Conservation (phyloP, 202 grass and related monocot genomes). For the Schoenoplectus tabernaemontani region DNA sequence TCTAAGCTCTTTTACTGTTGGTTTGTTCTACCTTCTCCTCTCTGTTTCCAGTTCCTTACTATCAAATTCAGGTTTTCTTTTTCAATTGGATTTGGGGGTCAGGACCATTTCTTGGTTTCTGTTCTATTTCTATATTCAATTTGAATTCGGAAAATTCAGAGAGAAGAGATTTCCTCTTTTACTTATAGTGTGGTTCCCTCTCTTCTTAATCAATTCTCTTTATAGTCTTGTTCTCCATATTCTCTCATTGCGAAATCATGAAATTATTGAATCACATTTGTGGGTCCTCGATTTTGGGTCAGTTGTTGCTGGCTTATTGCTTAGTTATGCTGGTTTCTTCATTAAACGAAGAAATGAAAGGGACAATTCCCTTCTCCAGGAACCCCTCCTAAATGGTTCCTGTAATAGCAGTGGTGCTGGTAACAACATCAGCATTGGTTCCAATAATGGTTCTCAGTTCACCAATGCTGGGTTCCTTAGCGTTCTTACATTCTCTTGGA, state of each 20-base stretch:
- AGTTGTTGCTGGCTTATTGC: slow-evolving; percentile 3
- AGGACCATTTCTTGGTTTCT: slow-evolving; percentile 50
- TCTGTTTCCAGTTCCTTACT: slow-evolving; percentile 25
- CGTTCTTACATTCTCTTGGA: slow-evolving; percentile 69
- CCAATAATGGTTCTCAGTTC: slow-evolving; percentile 31
- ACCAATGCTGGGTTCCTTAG: slow-evolving; percentile 57
- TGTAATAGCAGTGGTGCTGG: neutral
- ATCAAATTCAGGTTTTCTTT: slow-evolving; percentile 10
- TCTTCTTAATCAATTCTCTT: slow-evolving; percentile 46
- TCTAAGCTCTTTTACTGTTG: slow-evolving; percentile 19
- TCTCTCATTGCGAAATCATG: neutral
- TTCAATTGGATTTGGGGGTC: slow-evolving; percentile 26
- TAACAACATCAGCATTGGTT: neutral
- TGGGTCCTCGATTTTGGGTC: slow-evolving; percentile 50
- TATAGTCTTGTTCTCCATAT: slow-evolving; percentile 25
- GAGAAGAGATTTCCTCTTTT: slow-evolving; percentile 37
- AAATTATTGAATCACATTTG: slow-evolving; percentile 11
- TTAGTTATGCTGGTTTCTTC: slow-evolving; percentile 33
- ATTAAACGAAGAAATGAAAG: neutral
- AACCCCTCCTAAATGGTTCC: slow-evolving; percentile 56
- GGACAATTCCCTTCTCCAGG: slow-evolving; percentile 16
- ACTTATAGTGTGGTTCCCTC: slow-evolving; percentile 48
- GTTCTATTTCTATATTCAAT: slow-evolving; percentile 38
- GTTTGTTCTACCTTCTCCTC: slow-evolving; percentile 19
- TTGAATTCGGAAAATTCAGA: slow-evolving; percentile 23